Conservation (phyloP, 1,139 yeast genomes). For the Yamadazyma mexicana region DNA sequence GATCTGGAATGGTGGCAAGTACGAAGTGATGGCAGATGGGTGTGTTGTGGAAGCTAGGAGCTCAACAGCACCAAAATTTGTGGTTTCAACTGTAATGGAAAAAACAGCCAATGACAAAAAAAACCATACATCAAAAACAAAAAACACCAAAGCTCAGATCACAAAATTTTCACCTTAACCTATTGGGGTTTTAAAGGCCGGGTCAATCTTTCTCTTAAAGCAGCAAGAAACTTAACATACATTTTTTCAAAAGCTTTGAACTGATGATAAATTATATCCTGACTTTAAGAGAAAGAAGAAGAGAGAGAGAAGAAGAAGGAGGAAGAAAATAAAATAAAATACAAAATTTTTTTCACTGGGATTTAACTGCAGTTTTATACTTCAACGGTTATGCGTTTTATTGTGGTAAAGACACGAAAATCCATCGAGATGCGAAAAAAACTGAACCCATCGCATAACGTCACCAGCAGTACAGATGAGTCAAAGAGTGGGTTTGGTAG, state of each 20-base stretch:
- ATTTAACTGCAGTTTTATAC: neutral
- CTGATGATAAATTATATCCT: constrained; percentile 11
- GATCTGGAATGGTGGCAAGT: too few relatives aligned
- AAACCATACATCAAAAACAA: too few relatives aligned
- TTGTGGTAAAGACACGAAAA: too few relatives aligned
- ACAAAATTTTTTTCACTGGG: neutral
- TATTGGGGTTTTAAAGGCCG: too few relatives aligned
- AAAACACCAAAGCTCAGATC: too few relatives aligned
- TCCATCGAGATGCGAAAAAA: too few relatives aligned
- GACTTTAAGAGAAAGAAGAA: constrained; percentile 11
- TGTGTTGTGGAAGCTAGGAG: too few relatives aligned
- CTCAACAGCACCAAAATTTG: too few relatives aligned
- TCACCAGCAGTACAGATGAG: constrained; percentile 2
- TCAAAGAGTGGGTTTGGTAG: neutral
- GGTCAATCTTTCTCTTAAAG: constrained; percentile 2
- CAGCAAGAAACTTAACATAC: constrained; percentile 9
- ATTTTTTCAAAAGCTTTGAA: constrained; percentile 4
- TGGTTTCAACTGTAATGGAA: too few relatives aligned
- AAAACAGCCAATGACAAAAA: too few relatives aligned
- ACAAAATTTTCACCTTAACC: too few relatives aligned
- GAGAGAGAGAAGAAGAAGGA: constrained; percentile 11
- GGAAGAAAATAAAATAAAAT: constrained; percentile 11
- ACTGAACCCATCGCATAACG: constrained; percentile 2
- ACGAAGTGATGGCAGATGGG: too few relatives aligned
- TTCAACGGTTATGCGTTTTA: neutral